Base-by-base conservation (phyloP, 345 rosid species). In the Boechera stricta region DNA sequence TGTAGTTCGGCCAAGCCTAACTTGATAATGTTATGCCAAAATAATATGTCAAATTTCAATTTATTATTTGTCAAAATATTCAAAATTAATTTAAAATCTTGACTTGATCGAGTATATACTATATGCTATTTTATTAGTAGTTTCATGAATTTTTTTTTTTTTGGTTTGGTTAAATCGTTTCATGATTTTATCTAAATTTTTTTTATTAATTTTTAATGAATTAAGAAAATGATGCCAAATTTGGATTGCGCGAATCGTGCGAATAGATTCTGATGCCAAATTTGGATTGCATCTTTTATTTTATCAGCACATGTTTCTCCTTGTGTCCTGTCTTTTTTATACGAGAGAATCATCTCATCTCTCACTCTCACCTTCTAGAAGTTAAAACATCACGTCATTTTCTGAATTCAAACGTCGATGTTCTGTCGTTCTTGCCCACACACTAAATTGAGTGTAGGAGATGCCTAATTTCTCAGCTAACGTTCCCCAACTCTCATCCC, bases 401-500 rank as follows among this genome's bases (percentile, higher is more conserved):
- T 5, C 0, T 0, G 10, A 52, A 5, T 26, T 2, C 47, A 65
- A 5, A 66, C 57, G 8, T 59, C 33, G 10, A 72, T 4, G 73
- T 1, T 53, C 52, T 73, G 74, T 45, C 57, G 78, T 73, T 67
- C 11, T 4, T 11, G 21, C 55, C 2, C 33, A 1, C 52, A 35
- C 61, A 45, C 53, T 26, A 52, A 21, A 72, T 1, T 21, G 68
- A 13, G 18, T 49, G 11, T 35, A 55, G 49, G 12, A 55, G 38
- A 45, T 72, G 62, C 36, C 35, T 77, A 71, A 55, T 39, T 64
- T 55, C n/a, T 28, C 74, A 52, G 64, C 61, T 61, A 42, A 77
- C 71, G 69, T 68, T 76, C 74, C 54, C 39, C 69, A 68, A 16
- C 54, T 67, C 74, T 77, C 80, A 38, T 68, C 73, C 38, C 48